Evolutionary conservation across 2,329 filamentous ascomycete genomes (phyloP), one percentile per base, ranked within the genome.

Genomic region (Epichloe elymi): DNA sequence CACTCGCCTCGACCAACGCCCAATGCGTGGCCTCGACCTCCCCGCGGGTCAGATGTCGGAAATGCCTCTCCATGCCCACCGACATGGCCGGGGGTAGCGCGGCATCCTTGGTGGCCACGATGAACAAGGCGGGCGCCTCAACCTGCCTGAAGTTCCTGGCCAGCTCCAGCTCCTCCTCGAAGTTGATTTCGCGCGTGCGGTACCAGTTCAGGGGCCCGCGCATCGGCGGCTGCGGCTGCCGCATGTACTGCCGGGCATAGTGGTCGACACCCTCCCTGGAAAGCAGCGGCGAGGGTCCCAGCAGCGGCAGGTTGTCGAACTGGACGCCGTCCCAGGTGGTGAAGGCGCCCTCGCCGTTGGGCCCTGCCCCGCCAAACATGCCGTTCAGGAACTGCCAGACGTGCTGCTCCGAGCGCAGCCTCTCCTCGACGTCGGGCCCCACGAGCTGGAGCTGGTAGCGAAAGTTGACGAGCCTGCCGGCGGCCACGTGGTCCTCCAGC

Each of bases 171-270:
- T 96, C 93, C 56, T 96, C 88, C 40, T 87, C 77, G 63, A 74
- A 86, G 67, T 95, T 95, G 56, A 83, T 66, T 64, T 78, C 71
- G 19, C 79, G 73, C 3, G 79, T 85, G 42, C 89, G 82, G 70
- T 98, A 98, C 87, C 88, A 96, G 68, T 90, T 93, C 54, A 88
- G 72, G 15, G 88, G 87, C 0, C 88, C 88, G 56, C 83, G 79
- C 57, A 97, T 67, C 44, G 88, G 88, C 5, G 63, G 64, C 8
- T 54, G 56, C 15, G 55, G 46, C 61, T 83, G 78, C 41, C 78
- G 75, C n/a, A 72, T 66, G 67, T 83, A 95, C 68, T 89, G 75
- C 33, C 78, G 68, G 17, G 80, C 80, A 65, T 96, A 96, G 68
- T 81, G 86, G 51, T 90, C 82, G 43, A 91, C 66, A 67, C 90